Base-by-base conservation (phyloP, 2,329 filamentous ascomycete species). In the Sarocladium brachiariae region DNA sequence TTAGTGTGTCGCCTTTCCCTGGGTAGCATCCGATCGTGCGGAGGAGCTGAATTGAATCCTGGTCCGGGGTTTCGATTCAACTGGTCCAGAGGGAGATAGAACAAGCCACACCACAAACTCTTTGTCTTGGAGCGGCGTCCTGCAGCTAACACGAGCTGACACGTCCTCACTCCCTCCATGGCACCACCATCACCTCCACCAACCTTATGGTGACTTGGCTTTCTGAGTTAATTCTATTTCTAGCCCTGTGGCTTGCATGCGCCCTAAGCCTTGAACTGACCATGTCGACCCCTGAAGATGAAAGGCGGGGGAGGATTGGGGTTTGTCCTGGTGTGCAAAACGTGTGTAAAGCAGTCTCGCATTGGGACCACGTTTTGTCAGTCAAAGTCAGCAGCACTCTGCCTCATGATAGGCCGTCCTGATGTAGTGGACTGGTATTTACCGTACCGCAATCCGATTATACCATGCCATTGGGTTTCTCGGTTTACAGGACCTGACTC, bases 1-100 rank as follows among this genome's bases (percentile, higher is more conserved):
- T 31, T 31, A 31, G 8, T 8, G 30, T 31, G 16, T 21, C 16
- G 35, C 11, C 11, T 19, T 7, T 43, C 4, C 23, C 4, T 43
- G 39, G 25, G 39, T 45, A 25, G 39, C 27, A 47, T 47, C 43
- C 43, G 43, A 47, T 47, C 43, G 43, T 47, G 43, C 14, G 43
- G 43, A 47, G 43, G 7, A 47, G 27, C 25, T 31, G 43, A n/a
- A n/a, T n/a, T n/a, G n/a, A 13, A 23, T 30, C 6, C 16, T 7
- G 10, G 2, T 19, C 16, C 19, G 10, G 23, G 21, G 13, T 47
- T n/a, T n/a, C 27, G 43, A 47, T 47, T 25, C 33, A 10, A 33
- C 25, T 47, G 43, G 43, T 21, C 16, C 4, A 25, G 14, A 14
- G 39, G n/a, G 21, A 5, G n/a, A 47, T 30, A 25, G 21, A 21